Evolutionary conservation across 1,284 basidiomycete species (phyloP), one percentile per base, ranked within the genome.

Genomic region (Pisolithus thermaeus): DNA sequence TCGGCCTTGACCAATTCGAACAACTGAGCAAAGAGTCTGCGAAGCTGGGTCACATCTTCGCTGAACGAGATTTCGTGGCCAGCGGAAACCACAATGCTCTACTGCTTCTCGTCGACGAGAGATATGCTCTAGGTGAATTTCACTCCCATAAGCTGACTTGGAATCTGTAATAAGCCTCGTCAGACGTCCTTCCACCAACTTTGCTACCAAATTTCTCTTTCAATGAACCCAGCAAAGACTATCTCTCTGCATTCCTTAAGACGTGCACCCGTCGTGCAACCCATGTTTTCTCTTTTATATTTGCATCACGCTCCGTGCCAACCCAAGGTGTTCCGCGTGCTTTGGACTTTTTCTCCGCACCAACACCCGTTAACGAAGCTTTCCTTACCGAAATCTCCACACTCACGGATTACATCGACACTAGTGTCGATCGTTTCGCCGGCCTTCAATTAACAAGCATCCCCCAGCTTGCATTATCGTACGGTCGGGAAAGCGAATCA

Each of bases 1-100:
- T 90, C 16, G 80, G 82, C 22, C 74, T 90, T 3, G 87, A 89
- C 56, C 68, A 69, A 27, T 83, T 83, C 56, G 84, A 87, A 61
- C 69, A 73, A 36, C 60, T 80, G 25, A 65, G 61, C 50, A 75
- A 75, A 54, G 52, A 56, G 38, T 68, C 52, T 53, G 64, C 49
- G 22, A 58, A 52, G 30, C 45, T 67, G n/a, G 50, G 58, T 39
- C 46, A 59, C 49, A 45, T 69, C 7, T 70, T 72, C 53, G 62
- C 63, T 30, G 72, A 78, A 53, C 72, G 76, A 49, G 53, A 71
- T 3, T 82, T 87, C 59, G 77, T 89, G 22, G 87, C 79, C 28
- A 63, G 77, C 50, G 84, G 81, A 0, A 48, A 65, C 38, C 70
- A 63, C 25, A 78, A 74, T 64, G 76, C 72, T 1, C 51, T 88